These are phyloP conservation scores for Eucalyptus leucophloia DNA, from an alignment of 345 rosid genomes.

Conservation along the genomic window DNA sequence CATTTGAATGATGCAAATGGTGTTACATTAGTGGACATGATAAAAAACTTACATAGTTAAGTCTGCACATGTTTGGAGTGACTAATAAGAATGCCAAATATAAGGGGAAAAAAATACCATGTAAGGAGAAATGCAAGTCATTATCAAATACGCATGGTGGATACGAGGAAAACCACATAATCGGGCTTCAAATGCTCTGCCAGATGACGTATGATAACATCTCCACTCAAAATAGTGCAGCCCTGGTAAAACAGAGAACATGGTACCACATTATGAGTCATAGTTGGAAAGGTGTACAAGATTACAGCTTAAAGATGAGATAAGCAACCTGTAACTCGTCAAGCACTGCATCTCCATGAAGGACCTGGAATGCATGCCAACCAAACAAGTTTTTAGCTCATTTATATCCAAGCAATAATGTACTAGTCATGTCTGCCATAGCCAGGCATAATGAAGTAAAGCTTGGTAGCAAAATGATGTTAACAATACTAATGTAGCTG, in stretches of 20 bases:
- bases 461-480: not conserved
- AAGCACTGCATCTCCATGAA: constrained; percentile 94
- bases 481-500: not conserved
- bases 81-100: not conserved
- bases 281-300: not conserved
- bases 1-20: not conserved
- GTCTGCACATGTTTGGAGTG: not conserved
- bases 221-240: constrained; percentile 92
- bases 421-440: not conserved
- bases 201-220: constrained; percentile 81
- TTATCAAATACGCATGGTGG: constrained; percentile 4
- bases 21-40: not conserved
- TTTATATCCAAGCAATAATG: not conserved
- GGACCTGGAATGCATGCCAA: constrained; percentile 34
- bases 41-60: not conserved
- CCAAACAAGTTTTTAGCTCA: not conserved
- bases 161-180: constrained; percentile 90
- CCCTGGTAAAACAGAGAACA: constrained; percentile 31
- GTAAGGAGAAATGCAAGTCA: not conserved
- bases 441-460: not conserved
- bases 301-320: not conserved
- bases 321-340: constrained; percentile 48
- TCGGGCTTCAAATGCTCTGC: constrained; percentile 69
- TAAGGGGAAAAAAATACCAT: not conserved
- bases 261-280: not conserved